Evolutionary conservation across 441 rosid species (phyloP).

Genomic region (Eutrema salsugineum): DNA sequence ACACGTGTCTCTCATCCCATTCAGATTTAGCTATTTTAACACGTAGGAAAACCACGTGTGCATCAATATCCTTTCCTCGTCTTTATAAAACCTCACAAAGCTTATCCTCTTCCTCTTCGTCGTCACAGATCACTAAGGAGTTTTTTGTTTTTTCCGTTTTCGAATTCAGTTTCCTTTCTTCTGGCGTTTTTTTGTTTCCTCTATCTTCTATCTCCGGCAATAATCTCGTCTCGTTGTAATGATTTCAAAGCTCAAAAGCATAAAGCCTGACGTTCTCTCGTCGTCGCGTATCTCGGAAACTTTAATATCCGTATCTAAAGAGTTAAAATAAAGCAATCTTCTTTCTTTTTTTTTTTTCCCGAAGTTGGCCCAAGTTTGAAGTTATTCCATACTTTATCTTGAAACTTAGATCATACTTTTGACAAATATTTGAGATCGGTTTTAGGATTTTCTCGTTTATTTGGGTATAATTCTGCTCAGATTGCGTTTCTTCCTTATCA

Average conservation of each 20-base stretch:
- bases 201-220: neutral
- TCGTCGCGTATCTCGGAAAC: slow-evolving; percentile 45
- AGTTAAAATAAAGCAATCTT: slow-evolving; percentile 47
- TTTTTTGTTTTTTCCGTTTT: slow-evolving; percentile 3
- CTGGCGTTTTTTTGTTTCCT: neutral
- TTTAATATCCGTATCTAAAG: slow-evolving; percentile 34
- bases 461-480: slow-evolving; percentile 10
- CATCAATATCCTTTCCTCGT: neutral
- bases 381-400: slow-evolving; percentile 54
- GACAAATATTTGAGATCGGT: slow-evolving; percentile 26
- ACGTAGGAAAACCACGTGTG: slow-evolving; percentile 38
- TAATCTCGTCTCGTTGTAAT: neutral
- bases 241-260: slow-evolving; percentile 9
- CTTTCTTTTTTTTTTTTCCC: neutral
- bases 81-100: slow-evolving; percentile 25
- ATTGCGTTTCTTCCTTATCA: neutral
- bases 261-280: slow-evolving; percentile 34
- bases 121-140: slow-evolving; percentile 9
- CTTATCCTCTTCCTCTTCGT: slow-evolving; percentile 7
- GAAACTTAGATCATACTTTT: slow-evolving; percentile 34
- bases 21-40: neutral
- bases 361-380: slow-evolving; percentile 47
- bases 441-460: neutral
- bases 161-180: neutral
- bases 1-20: slow-evolving; percentile 28